phyloP scores from a whole-genome alignment of 2,329 filamentous ascomycete genomes.

The Rhexocercosporidium sp. region DNA sequence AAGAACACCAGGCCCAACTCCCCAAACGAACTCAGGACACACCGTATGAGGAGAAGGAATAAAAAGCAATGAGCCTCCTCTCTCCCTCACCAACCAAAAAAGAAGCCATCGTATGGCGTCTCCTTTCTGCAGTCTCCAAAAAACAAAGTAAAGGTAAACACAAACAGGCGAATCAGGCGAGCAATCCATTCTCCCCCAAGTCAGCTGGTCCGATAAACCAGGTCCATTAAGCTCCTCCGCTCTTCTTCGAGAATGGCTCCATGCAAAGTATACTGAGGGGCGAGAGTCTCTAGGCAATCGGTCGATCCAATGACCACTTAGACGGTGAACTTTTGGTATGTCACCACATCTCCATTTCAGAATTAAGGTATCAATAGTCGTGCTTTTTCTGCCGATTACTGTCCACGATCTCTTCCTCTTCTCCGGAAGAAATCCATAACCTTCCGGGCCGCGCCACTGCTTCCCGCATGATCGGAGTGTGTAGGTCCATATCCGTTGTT shows the following conservation, averaged over 20 bases:
- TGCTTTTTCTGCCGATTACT: conserved; percentile 6
- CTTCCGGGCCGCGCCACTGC: conserved; percentile 83
- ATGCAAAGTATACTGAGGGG: neutral
- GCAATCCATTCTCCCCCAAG: neutral
- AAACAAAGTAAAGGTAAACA: neutral
- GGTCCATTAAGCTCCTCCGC: neutral
- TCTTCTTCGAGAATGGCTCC: neutral
- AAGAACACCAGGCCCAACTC: neutral
- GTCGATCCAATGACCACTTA: neutral
- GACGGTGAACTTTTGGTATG: neutral
- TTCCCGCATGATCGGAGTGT: conserved; percentile 72
- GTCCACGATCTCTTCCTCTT: conserved; percentile 69
- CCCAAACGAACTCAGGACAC: neutral
- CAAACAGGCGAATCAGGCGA: neutral
- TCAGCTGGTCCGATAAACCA: neutral
- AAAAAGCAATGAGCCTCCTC: no score
- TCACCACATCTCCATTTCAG: neutral
- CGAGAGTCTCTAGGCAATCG: neutral
- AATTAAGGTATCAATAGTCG: neutral
- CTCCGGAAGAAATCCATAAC: conserved; percentile 99
- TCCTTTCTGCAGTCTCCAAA: neutral
- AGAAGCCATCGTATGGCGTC: neutral
- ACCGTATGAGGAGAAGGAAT: neutral
- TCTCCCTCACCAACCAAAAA: neutral
- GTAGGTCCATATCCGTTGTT: conserved; percentile 60